Conservation (phyloP, 345 rosid species). For the Ceriops decandra region DNA sequence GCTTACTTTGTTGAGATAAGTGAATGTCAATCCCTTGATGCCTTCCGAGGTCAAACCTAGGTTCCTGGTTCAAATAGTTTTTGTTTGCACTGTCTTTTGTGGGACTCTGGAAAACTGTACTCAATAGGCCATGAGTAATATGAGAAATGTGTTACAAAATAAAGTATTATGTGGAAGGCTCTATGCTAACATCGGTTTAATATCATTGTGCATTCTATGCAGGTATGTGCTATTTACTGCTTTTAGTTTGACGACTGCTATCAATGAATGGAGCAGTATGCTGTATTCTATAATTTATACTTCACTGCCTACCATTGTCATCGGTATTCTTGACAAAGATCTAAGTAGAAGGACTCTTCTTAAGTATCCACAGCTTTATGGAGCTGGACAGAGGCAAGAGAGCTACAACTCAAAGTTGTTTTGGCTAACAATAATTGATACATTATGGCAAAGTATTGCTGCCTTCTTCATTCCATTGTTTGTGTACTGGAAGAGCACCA, state of each 20-base stretch:
- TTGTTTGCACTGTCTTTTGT: background rate
- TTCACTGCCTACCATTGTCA: constrained; percentile 78
- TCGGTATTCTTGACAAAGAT: constrained; percentile 87
- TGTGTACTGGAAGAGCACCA: constrained; percentile 71
- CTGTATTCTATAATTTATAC: constrained; percentile 85
- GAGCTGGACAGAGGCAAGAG: constrained; percentile 81
- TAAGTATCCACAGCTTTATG: constrained; percentile 77
- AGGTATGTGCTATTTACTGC: constrained; percentile 84
- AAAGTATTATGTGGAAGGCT: background rate
- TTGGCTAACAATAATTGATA: constrained; percentile 80
- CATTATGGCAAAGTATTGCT: constrained; percentile 81
- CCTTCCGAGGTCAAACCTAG: background rate
- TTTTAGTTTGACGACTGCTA: constrained; percentile 86
- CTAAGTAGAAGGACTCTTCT: constrained; percentile 66
- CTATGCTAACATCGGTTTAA: background rate
- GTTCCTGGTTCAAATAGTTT: background rate
- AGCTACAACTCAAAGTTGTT: constrained; percentile 68
- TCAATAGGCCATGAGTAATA: background rate
- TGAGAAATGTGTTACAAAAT: background rate
- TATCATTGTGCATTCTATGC: constrained; percentile 11
- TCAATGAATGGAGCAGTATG: constrained; percentile 95
- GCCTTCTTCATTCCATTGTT: constrained; percentile 73
- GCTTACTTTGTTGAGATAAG: background rate
- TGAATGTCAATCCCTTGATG: background rate
- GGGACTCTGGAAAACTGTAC: background rate